Evolutionary conservation across 2,329 filamentous ascomycete species (phyloP), one percentile per base, ranked within the genome.

Genomic region (Cyclaneusma minus): DNA sequence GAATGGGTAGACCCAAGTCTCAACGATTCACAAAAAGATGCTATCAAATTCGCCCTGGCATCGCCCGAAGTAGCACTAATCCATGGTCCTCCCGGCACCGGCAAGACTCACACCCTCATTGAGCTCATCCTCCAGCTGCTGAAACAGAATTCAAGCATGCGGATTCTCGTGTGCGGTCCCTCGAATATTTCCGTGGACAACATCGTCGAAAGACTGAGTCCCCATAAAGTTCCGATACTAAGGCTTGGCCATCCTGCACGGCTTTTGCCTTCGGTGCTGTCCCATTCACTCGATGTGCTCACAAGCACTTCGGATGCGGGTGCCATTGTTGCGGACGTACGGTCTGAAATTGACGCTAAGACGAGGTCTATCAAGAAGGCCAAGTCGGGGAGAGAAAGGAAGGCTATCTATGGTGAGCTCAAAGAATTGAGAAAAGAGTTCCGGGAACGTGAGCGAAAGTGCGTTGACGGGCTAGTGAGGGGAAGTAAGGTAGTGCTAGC

Each of bases 121-220:
- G 89, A 98, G 50, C 62, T 98, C 8, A 92, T 98, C 33, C 61
- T 91, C n/a, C 89, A 98, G 45, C 58, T 95, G 39, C 60, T 91
- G 29, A 75, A 74, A 44, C 68, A 69, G 13, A 66, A 72, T 10
- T n/a, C n/a, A n/a, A 13, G 13, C 17, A 64, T 75, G 28, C 70
- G 84, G 2, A 61, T 95, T 7, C 62, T 95, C 2, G 87, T 95
- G n/a, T 95, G 89, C 43, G 89, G 87, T 0, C 89, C 89, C 0
- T 93, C 83, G 16, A 98, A 98, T 48, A 85, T 98, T 40, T 89
- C 83, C 1, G 89, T 98, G 1, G 89, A 98, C 62, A 98, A 98
- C 45, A 92, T 98, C 31, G 85, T 94, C 6, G 89, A 98, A 52
- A 73, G 89, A 6, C 65, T 95, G 2, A 71, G 84, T 2, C 72